Base-by-base conservation (phyloP, 1,284 basidiomycete species). In the Butyriboletus appendiculatus region DNA sequence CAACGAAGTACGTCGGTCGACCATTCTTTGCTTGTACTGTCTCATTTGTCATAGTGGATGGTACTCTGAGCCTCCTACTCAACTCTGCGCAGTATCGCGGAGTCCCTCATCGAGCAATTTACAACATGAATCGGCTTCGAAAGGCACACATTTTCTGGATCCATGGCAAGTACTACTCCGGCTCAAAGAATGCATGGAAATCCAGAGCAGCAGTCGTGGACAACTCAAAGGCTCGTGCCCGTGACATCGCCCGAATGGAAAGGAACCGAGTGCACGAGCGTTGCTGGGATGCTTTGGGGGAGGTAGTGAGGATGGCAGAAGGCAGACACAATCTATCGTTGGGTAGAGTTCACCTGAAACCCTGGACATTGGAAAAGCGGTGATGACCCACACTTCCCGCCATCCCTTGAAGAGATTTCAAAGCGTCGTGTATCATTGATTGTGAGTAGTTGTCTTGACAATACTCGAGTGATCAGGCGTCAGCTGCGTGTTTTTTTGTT, bases 11-110 rank as follows among this genome's bases (percentile, higher is more conserved):
- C 30, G 70, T 64, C 24, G 11, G 41, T 56, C 35, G 38, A 42
- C 24, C 4, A 18, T 18, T 46, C 16, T 4, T 42, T n/a, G 12
- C 18, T 37, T 30, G 15, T 28, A 3, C 26, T 28, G 26, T 56
- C 52, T 59, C 48, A 58, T 57, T n/a, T 52, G n/a, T 33, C 15
- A 34, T 32, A 75, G 86, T 82, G 68, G 84, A 87, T 61, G 76
- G 76, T 54, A 85, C 84, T 0, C 72, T 88, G 40, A 67, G 73
- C 41, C 59, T 88, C 10, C 63, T 87, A 37, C 76, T 81, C 63
- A 80, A 74, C 35, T 84, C 86, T 14, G 77, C 80, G 1, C 71
- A 73, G 45, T 78, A 79, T 40, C 79, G 84, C 18, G 87, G 86
- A 20, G 67, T 86, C n/a, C 67, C 85, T n/a, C 83, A 87, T 61